A percentile compares a stretch with the other conserved stretches of the same genome.
Conservation (phyloP, 768 basidiomycete genomes). For the Coprinellus aureogranulatus region DNA sequence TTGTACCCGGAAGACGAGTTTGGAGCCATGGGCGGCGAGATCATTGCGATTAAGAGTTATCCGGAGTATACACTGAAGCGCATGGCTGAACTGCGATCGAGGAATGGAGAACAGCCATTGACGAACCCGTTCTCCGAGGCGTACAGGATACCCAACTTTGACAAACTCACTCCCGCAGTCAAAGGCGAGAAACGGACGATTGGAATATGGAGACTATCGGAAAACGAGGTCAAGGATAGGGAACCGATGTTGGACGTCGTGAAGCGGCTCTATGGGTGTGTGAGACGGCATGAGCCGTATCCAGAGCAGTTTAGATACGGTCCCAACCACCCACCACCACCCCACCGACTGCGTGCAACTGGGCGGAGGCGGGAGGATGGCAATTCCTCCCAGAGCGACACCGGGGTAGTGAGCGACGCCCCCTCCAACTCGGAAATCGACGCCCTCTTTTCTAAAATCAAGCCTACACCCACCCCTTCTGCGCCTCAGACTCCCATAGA, state of each 20-base stretch:
- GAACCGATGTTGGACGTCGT: slow-evolving; percentile 74
- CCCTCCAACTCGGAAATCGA: slow-evolving; percentile 4
- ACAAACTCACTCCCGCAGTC: slow-evolving; percentile 41
- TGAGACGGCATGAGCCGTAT: slow-evolving; percentile 65
- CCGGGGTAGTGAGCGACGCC: not conserved
- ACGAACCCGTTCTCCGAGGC: slow-evolving; percentile 49
- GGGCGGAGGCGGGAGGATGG: slow-evolving; percentile 27
- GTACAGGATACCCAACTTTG: slow-evolving; percentile 46
- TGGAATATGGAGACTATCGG: slow-evolving; percentile 67
- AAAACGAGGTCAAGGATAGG: slow-evolving; percentile 53
- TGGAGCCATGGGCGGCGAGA: slow-evolving; percentile 55
- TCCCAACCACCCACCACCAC: slow-evolving; percentile 63
- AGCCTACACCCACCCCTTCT: slow-evolving; percentile 28
- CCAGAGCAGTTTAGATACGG: slow-evolving; percentile 72
- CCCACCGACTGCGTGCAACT: slow-evolving; percentile 32
- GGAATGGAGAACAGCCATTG: slow-evolving; percentile 25
- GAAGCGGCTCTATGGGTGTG: slow-evolving; percentile 62
- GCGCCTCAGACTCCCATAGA: slow-evolving; percentile 29
- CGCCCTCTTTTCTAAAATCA: slow-evolving; percentile 16
- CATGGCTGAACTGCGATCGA: slow-evolving; percentile 35
- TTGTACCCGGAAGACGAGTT: slow-evolving; percentile 80
- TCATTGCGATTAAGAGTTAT: slow-evolving; percentile 72
- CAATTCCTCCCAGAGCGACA: slow-evolving; percentile 26
- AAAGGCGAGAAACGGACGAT: slow-evolving; percentile 60
- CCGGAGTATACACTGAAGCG: slow-evolving; percentile 61